Evolutionary conservation across 2,329 filamentous ascomycete genomes (phyloP).

Genomic region (Botrytis porri): DNA sequence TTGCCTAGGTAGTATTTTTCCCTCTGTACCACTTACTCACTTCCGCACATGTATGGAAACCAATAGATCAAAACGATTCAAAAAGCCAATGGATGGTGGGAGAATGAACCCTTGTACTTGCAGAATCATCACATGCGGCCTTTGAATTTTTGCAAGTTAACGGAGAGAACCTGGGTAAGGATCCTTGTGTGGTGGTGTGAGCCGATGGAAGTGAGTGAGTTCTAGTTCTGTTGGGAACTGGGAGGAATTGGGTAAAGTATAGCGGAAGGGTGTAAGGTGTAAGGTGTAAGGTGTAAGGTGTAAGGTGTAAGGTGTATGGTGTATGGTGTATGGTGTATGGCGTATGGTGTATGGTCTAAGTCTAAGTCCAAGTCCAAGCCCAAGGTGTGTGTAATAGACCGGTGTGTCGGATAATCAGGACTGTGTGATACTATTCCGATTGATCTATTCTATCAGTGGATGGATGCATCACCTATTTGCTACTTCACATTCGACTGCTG

Average conservation of each 20-base stretch:
- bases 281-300: not conserved
- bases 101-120: conserved; percentile 23
- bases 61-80: not conserved
- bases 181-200: conserved; percentile 9
- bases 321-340: too few relatives aligned
- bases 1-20: not conserved
- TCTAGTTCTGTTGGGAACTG: not conserved
- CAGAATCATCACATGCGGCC: conserved; percentile 23
- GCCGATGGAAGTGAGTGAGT: not conserved
- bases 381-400: not conserved
- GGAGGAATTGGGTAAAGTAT: not conserved
- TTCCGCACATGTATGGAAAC: conserved; percentile 1
- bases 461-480: not conserved
- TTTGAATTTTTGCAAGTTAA: not conserved
- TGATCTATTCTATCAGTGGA: not conserved
- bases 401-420: not conserved
- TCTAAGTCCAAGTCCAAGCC: too few relatives aligned
- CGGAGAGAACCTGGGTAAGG: not conserved
- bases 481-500: too few relatives aligned
- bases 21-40: conserved; percentile 3
- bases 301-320: not conserved
- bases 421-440: not conserved
- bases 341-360: not conserved
- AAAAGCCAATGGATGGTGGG: conserved; percentile 7
- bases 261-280: not conserved